Percentiles rank a stretch among this genome's conserved stretches.
phyloP scores from a whole-genome alignment of 1,284 basidiomycete genomes.

The Psilocybe mexicana region DNA sequence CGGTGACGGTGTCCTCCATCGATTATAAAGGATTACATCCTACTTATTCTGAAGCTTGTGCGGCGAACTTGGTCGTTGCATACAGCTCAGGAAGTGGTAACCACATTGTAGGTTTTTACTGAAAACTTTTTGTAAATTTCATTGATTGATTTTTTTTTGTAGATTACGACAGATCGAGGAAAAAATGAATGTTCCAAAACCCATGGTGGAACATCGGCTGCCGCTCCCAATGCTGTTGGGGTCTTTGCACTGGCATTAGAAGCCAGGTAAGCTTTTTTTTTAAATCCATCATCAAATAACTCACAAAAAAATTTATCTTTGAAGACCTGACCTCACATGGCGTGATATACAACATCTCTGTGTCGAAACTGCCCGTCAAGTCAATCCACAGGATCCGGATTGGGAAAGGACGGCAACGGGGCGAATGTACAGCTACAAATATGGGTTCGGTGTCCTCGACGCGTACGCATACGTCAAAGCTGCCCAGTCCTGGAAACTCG shows the following conservation, averaged over 20 bases:
- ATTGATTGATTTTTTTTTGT: conserved; percentile 16
- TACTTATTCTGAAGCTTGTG: conserved; percentile 94
- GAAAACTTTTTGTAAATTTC: not conserved
- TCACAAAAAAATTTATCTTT: not conserved
- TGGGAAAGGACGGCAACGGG: conserved; percentile 88
- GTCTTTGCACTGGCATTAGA: conserved; percentile 87
- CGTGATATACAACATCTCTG: conserved; percentile 93
- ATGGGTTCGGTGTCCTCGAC: conserved; percentile 90
- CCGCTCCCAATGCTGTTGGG: conserved; percentile 94
- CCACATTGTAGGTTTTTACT: conserved; percentile 69
- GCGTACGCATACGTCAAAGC: conserved; percentile 82
- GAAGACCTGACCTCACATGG: conserved; percentile 93
- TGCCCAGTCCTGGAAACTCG: conserved; percentile 80
- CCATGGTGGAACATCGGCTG: conserved; percentile 97
- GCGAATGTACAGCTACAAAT: conserved; percentile 92
- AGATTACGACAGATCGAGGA: conserved; percentile 95
- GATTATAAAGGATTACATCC: conserved; percentile 93
- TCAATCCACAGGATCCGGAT: conserved; percentile 91
- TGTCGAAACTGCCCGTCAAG: conserved; percentile 73
- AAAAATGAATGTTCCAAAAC: conserved; percentile 77
- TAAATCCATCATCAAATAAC: not conserved
- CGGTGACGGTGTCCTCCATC: conserved; percentile 91
- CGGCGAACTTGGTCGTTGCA: conserved; percentile 94
- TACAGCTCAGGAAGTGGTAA: conserved; percentile 94
- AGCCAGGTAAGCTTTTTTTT: conserved; percentile 55